These are phyloP conservation scores for Phylloboletellus chloephorus DNA, from an alignment of 1,284 basidiomycete species.

Conservation along the genomic window DNA sequence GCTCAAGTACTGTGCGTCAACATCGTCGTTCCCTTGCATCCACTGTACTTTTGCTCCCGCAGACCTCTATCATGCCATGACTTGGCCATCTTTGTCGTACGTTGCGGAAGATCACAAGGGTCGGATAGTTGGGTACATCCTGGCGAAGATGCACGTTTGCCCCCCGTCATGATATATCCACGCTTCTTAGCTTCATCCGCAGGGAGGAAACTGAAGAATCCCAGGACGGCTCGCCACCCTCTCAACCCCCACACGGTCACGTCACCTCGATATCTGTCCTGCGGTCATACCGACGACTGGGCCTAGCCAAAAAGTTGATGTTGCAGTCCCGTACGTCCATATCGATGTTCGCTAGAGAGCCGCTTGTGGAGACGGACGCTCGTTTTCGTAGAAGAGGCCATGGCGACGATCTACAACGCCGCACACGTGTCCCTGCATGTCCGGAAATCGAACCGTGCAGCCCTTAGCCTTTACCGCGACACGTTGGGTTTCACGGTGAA, in stretches of 20 bases:
- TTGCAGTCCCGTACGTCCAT: conserved; percentile 74
- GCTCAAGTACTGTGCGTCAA: conserved; percentile 78
- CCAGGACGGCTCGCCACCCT: conserved; percentile 19
- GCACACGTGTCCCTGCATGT: conserved; percentile 89
- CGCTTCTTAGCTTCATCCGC: conserved; percentile 11
- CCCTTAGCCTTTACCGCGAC: conserved; percentile 82
- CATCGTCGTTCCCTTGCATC: conserved; percentile 15
- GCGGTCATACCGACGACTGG: conserved; percentile 82
- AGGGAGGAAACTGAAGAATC: conserved; percentile 43
- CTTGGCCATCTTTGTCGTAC: conserved; percentile 95
- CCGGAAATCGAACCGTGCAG: conserved; percentile 88
- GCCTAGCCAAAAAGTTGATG: conserved; percentile 92
- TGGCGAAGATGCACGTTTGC: conserved; percentile 84
- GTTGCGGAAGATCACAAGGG: conserved; percentile 94
- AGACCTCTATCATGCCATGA: conserved; percentile 95
- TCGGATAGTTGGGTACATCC: conserved; percentile 92
- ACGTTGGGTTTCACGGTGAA: conserved; percentile 85
- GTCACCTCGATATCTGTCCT: conserved; percentile 96
- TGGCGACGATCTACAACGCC: conserved; percentile 82
- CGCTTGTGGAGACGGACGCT: conserved; percentile 6
- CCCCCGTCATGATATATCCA: not conserved
- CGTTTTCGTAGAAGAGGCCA: conserved; percentile 70
- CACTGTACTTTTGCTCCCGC: conserved; percentile 1
- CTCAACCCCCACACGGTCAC: conserved; percentile 75
- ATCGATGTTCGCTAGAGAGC: not conserved